Evolutionary conservation across 2,329 filamentous ascomycete species (phyloP).

Genomic region (Verticillium nubilum): DNA sequence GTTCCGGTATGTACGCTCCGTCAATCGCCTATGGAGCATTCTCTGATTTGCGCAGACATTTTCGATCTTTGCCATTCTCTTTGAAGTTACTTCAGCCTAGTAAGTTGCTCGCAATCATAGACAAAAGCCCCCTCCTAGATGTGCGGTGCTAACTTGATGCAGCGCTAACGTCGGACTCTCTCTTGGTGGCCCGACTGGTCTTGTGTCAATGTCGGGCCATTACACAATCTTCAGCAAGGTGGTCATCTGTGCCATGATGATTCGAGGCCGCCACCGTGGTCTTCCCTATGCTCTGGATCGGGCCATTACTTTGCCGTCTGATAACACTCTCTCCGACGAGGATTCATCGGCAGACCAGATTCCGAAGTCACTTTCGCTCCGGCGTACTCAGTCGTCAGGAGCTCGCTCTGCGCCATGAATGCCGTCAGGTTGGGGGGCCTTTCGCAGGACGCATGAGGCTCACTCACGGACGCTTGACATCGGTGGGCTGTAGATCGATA

Average conservation of each 20-base stretch:
- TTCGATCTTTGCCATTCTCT: slow-evolving; percentile 24
- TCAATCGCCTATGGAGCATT: background rate
- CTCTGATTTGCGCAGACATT: slow-evolving; percentile 16
- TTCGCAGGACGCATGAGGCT: no score
- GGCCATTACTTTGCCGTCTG: slow-evolving; percentile 21
- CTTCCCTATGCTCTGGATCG: slow-evolving; percentile 27
- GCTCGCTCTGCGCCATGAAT: background rate
- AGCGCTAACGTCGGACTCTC: slow-evolving; percentile 30
- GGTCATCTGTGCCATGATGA: slow-evolving; percentile 31
- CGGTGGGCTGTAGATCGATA: no score
- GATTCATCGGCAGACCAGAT: background rate
- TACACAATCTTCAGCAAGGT: slow-evolving; percentile 28
- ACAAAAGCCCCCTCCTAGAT: background rate
- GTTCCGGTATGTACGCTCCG: slow-evolving; percentile 1
- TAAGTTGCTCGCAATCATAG: no score
- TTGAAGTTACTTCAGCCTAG: slow-evolving; percentile 28
- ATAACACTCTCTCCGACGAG: background rate
- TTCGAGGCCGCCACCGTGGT: slow-evolving; percentile 28
- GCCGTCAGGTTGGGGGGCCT: background rate
- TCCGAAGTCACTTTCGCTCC: background rate
- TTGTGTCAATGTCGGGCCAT: slow-evolving; percentile 21
- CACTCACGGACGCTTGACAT: no score
- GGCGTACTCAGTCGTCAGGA: background rate
- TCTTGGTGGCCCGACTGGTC: slow-evolving; percentile 24
- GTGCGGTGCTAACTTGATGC: background rate